These are phyloP conservation scores for Porphyrellus cyaneotinctus DNA, from an alignment of 768 basidiomycete genomes.

Conservation along the genomic window DNA sequence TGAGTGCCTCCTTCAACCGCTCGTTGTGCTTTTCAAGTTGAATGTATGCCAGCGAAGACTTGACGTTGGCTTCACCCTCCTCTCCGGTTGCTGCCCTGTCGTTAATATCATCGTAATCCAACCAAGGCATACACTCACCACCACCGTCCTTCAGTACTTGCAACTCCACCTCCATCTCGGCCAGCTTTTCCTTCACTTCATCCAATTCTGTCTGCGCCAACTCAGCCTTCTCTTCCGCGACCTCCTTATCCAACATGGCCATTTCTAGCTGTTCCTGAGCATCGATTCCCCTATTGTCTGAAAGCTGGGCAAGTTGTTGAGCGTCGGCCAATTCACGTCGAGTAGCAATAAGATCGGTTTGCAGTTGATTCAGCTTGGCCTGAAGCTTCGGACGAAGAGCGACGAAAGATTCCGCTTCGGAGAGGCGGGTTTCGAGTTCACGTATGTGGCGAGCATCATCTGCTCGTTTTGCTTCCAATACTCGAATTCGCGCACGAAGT, in stretches of 20 bases:
- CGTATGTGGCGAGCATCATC: slow-evolving; percentile 84
- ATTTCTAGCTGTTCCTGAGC: slow-evolving; percentile 90
- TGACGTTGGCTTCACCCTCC: slow-evolving; percentile 35
- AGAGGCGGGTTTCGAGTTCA: slow-evolving; percentile 78
- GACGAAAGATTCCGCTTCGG: slow-evolving; percentile 81
- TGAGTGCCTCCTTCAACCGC: slow-evolving; percentile 88
- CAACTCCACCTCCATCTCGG: slow-evolving; percentile 79
- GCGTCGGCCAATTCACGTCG: slow-evolving; percentile 76
- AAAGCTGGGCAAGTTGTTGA: slow-evolving; percentile 66
- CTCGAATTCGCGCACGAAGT: slow-evolving; percentile 74
- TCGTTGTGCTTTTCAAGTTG: slow-evolving; percentile 98
- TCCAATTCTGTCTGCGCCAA: slow-evolving; percentile 73
- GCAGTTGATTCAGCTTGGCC: slow-evolving; percentile 77
- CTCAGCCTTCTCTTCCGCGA: slow-evolving; percentile 92
- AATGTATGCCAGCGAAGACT: slow-evolving; percentile 62
- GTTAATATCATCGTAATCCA: slow-evolving; percentile 3
- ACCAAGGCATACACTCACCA: slow-evolving; percentile 16
- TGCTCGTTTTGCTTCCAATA: slow-evolving; percentile 80
- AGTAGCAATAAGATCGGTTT: slow-evolving; percentile 72
- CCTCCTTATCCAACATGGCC: slow-evolving; percentile 92
- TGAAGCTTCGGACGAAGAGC: slow-evolving; percentile 86
- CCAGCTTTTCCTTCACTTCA: slow-evolving; percentile 71
- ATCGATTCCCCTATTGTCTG: slow-evolving; percentile 70
- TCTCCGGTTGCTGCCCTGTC: slow-evolving; percentile 21
- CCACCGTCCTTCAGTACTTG: slow-evolving; percentile 66